A percentile compares a stretch with the other conserved stretches of the same genome.
phyloP scores from a whole-genome alignment of 192 early-diverging fungal genomes.

The Entomortierella chlamydospora region DNA sequence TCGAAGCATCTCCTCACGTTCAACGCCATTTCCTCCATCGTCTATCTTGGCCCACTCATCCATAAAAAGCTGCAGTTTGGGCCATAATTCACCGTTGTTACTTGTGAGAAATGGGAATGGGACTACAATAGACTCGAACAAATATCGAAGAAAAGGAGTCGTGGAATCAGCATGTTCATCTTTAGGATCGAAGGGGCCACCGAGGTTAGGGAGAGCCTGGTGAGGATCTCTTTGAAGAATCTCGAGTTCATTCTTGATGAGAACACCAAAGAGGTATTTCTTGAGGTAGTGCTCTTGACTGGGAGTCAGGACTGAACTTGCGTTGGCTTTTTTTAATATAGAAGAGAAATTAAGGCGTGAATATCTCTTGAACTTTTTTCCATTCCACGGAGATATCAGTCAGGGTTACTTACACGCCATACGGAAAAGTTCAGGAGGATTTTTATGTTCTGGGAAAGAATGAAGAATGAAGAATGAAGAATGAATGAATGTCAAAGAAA shows the following conservation, averaged over 20 bases:
- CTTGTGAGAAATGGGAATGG: constrained; percentile 65
- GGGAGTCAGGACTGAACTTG: constrained; percentile 7
- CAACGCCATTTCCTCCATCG: constrained; percentile 41
- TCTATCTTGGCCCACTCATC: constrained; percentile 60
- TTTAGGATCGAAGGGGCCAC: constrained; percentile 35
- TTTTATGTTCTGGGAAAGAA: too few species aligned
- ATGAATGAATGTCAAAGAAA: too few species aligned
- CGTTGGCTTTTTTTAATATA: background rate
- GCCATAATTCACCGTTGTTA: constrained; percentile 56
- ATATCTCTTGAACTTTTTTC: too few species aligned
- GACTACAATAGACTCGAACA: constrained; percentile 57
- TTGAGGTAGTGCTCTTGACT: constrained; percentile 68
- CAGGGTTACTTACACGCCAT: too few species aligned
- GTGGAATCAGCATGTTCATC: constrained; percentile 31
- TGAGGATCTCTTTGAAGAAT: constrained; percentile 31
- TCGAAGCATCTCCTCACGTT: constrained; percentile 38
- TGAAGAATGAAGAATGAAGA: too few species aligned
- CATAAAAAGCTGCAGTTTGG: constrained; percentile 59
- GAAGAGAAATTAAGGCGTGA: background rate
- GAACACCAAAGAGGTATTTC: constrained; percentile 58
- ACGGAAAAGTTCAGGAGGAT: too few species aligned
- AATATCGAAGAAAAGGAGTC: constrained; percentile 58
- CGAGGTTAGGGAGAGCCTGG: constrained; percentile 31
- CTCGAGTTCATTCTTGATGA: constrained; percentile 60
- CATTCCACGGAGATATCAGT: too few species aligned